Base-by-base conservation (phyloP, 176 grass and related monocot genomes). In the Luzula sylvatica region DNA sequence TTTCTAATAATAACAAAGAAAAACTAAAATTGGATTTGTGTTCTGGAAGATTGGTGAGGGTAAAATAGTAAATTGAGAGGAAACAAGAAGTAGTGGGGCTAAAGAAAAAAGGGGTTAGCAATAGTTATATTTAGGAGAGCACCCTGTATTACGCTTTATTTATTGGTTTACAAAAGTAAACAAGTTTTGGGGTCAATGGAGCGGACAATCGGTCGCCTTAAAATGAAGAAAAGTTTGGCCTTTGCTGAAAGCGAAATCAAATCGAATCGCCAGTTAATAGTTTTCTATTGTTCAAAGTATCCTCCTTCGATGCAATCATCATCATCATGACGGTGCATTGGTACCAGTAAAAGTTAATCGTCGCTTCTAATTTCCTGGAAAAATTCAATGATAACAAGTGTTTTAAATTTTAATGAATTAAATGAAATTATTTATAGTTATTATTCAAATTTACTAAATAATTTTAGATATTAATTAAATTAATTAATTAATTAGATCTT, bases 221-320 rank as follows among this genome's bases (percentile, higher is more conserved):
- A 12, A 23, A 57, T 26, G 49, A 28, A 45, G 27, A 14, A 42
- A 20, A 22, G 20, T 44, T 58, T 22, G 0, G 57, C 40, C 21
- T 58, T 69, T 48, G 51, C 40, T 46, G 52, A 58, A 69, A 56
- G 66, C 20, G 40, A 58, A 57, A 69, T 22, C 52, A 30, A 54
- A 69, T 56, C 38, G 55, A 45, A 26, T 45, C 57, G 5, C 8
- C n/a, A 41, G 20, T 25, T 41, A 16, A 38, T 46, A 4, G 9
- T 17, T 46, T 15, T 14, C 0, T 0, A 46, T 14, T 14, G 5
- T 46, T 17, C 15, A 17, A 12, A 14, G 11, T 17, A 14, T 46
- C 43, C 35, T 11, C 35, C 35, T 5, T 5, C 7, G 35, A 40
- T 40, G n/a, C n/a, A n/a, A n/a, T n/a, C n/a, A n/a, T n/a, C n/a